Conservation (phyloP, 2,329 filamentous ascomycete genomes). For the Botrytis sinoallii region DNA sequence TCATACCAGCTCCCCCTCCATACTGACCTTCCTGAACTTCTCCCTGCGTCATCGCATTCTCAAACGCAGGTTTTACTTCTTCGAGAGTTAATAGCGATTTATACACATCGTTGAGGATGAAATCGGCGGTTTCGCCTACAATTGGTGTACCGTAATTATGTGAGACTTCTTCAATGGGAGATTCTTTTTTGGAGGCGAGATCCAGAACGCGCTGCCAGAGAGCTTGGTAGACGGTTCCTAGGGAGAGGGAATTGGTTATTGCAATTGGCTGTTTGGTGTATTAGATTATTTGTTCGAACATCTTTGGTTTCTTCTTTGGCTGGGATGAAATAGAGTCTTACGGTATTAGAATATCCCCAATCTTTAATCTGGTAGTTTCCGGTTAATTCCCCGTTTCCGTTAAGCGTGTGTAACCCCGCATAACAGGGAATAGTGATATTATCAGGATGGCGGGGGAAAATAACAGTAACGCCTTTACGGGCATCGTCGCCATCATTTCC, state of each 20-base stretch:
- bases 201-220: conserved; percentile 34
- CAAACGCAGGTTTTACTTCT: conserved; percentile 54
- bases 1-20: conserved; percentile 67
- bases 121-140: conserved; percentile 62
- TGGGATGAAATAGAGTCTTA: not conserved
- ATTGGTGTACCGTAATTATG: conserved; percentile 46
- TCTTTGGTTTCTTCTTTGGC: not conserved
- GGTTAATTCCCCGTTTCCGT: conserved; percentile 36
- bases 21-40: conserved; percentile 58
- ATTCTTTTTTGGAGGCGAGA: conserved; percentile 18
- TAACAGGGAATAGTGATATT: conserved; percentile 35
- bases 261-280: conserved; percentile 32
- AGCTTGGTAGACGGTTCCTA: conserved; percentile 38
- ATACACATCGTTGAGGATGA: conserved; percentile 55
- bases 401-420: conserved; percentile 33
- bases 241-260: conserved; percentile 41
- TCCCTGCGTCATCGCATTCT: conserved; percentile 46
- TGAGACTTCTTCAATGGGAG: conserved; percentile 25
- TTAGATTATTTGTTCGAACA: not conserved
- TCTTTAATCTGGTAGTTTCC: conserved; percentile 35
- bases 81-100: conserved; percentile 53
- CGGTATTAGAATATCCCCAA: conserved; percentile 36
- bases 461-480: conserved; percentile 34
- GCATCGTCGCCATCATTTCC: conserved; percentile 31
- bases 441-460: conserved; percentile 33